phyloP scores from a whole-genome alignment of 768 basidiomycete species.

The Boletus pseudopeckii region DNA sequence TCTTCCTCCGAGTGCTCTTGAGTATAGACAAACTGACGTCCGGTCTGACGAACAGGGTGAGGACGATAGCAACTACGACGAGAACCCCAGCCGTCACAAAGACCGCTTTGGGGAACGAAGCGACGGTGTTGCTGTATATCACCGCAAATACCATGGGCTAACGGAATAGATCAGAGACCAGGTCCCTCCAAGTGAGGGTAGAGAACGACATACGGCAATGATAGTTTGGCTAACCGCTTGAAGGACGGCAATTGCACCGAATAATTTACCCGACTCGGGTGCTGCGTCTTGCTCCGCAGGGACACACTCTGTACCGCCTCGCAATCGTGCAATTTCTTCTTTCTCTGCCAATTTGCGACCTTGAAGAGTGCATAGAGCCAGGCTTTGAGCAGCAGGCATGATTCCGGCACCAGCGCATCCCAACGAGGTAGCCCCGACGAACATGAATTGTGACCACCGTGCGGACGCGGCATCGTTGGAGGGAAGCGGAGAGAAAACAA shows the following conservation, averaged over 20 bases:
- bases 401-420: constrained; percentile 67
- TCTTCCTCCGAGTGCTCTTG: constrained; percentile 11
- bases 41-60: constrained; percentile 44
- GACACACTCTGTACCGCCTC: neutral
- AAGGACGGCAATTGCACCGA: constrained; percentile 69
- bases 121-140: constrained; percentile 63
- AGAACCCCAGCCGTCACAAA: constrained; percentile 60
- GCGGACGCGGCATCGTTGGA: constrained; percentile 24
- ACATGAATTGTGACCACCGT: constrained; percentile 40
- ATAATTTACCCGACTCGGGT: constrained; percentile 50
- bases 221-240: constrained; percentile 66
- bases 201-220: constrained; percentile 35
- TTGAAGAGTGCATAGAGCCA: constrained; percentile 65
- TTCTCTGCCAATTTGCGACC: constrained; percentile 24
- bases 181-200: neutral
- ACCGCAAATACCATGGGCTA: constrained; percentile 71
- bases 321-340: constrained; percentile 35
- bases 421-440: constrained; percentile 58
- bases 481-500: constrained; percentile 51
- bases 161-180: constrained; percentile 6
- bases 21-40: constrained; percentile 24
- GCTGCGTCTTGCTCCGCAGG: constrained; percentile 31
- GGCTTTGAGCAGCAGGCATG: constrained; percentile 65
- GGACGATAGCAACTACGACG: constrained; percentile 45
- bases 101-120: constrained; percentile 62